A percentile compares a stretch with the other conserved stretches of the same genome.
Evolutionary conservation across 2,329 filamentous ascomycete genomes (phyloP).

Genomic region (Aspergillus sp.): DNA sequence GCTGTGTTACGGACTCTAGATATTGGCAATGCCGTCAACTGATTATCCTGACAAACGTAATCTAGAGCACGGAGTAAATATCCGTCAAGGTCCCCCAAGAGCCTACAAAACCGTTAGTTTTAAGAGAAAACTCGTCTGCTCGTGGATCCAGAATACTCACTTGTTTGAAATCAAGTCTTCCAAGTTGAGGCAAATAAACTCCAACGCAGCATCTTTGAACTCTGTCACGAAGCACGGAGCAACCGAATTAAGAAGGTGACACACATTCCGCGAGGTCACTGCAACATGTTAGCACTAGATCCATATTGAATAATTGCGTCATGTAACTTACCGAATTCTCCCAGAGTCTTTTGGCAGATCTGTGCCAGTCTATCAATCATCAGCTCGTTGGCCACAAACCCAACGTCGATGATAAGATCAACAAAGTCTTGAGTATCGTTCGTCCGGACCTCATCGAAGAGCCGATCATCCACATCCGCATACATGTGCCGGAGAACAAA

Average conservation of each 20-base stretch:
- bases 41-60: constrained; percentile 75
- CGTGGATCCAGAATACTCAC: constrained; percentile 26
- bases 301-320: not conserved
- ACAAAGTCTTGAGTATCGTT: constrained; percentile 78
- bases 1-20: constrained; percentile 74
- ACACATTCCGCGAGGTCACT: constrained; percentile 83
- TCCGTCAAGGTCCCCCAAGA: constrained; percentile 81
- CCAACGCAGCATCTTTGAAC: constrained; percentile 84
- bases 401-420: constrained; percentile 85
- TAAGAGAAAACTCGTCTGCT: not conserved
- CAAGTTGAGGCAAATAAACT: constrained; percentile 88
- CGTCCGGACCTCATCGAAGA: constrained; percentile 76
- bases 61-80: constrained; percentile 82
- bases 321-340: constrained; percentile 63
- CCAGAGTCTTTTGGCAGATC: constrained; percentile 81
- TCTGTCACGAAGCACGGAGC: constrained; percentile 77
- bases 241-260: constrained; percentile 79
- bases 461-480: constrained; percentile 72
- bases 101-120: constrained; percentile 39
- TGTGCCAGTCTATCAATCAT: constrained; percentile 92
- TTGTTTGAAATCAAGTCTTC: constrained; percentile 91
- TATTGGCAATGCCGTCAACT: constrained; percentile 74
- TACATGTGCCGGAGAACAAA: constrained; percentile 82
- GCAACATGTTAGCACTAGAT: constrained; percentile 22
- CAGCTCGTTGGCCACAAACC: constrained; percentile 86